A percentile compares a stretch with the other conserved stretches of the same genome.
Conservation (phyloP, 495 filamentous ascomycete species). For the Talaromyces stipitatus region DNA sequence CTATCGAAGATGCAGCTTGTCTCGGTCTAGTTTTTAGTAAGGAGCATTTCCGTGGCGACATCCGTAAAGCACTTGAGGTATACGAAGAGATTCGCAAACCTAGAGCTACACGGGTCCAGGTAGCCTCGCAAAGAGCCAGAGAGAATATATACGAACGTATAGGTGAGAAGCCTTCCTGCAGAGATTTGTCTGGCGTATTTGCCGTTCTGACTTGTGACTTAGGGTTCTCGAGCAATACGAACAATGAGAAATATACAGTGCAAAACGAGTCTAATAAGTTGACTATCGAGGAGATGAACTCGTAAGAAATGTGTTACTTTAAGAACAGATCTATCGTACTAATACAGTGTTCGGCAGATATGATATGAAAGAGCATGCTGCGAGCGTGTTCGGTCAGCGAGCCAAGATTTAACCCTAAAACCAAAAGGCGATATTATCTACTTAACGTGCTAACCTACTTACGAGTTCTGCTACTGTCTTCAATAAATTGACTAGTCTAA, state of each 20-base stretch:
- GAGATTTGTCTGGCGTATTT: too few relatives aligned
- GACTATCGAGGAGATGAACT: slow-evolving; percentile 48
- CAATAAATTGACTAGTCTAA: too few relatives aligned
- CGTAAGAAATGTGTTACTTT: too few relatives aligned
- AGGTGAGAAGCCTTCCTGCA: slow-evolving; percentile 13
- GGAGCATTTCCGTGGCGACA: slow-evolving; percentile 31
- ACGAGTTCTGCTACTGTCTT: too few relatives aligned
- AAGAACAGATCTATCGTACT: not conserved
- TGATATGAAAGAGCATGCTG: slow-evolving; percentile 42
- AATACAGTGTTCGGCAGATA: slow-evolving; percentile 20
- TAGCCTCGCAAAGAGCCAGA: slow-evolving; percentile 35
- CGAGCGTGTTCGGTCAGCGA: slow-evolving; percentile 9
- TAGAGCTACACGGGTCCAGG: slow-evolving; percentile 35
- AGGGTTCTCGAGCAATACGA: slow-evolving; percentile 41
- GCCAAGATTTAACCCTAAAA: not conserved
- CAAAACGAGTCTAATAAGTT: slow-evolving; percentile 38
- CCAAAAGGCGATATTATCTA: not conserved
- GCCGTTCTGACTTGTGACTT: not conserved
- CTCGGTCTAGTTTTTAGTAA: slow-evolving; percentile 39
- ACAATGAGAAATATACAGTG: slow-evolving; percentile 36
- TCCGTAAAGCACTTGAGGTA: slow-evolving; percentile 25
- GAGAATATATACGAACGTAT: slow-evolving; percentile 46
- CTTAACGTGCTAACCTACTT: too few relatives aligned
- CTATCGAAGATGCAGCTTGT: slow-evolving; percentile 43
- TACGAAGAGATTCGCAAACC: slow-evolving; percentile 40